These are phyloP conservation scores for Quercus robur DNA, from an alignment of 306 rosid genomes.

Conservation along the genomic window DNA sequence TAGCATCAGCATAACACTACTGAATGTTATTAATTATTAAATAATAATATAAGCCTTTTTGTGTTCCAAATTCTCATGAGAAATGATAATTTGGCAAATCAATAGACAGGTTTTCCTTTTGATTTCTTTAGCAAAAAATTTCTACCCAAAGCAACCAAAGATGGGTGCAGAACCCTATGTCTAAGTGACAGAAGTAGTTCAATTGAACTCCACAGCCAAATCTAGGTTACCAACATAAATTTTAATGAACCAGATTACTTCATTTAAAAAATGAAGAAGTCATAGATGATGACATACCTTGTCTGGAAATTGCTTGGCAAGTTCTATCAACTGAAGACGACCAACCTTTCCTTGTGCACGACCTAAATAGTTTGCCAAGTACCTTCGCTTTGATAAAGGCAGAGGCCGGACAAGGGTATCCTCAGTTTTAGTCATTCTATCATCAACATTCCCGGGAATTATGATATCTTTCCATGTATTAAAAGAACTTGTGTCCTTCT, in stretches of 20 bases:
- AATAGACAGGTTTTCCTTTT: not conserved
- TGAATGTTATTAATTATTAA: not conserved
- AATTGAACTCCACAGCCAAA: not conserved
- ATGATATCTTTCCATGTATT: constrained; percentile 98
- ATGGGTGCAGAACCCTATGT: not conserved
- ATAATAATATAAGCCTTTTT: not conserved
- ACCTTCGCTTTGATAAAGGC: constrained; percentile 79
- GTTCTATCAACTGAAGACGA: constrained; percentile 79
- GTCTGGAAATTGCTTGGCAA: constrained; percentile 72
- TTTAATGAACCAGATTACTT: constrained; percentile 1
- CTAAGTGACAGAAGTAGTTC: not conserved
- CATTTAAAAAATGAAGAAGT: constrained; percentile 10
- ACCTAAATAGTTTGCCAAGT: constrained; percentile 87
- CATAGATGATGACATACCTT: constrained; percentile 52
- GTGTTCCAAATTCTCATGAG: not conserved
- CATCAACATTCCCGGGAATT: constrained; percentile 94
- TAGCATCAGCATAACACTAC: not conserved
- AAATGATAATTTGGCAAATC: not conserved
- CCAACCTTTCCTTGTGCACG: constrained; percentile 96
- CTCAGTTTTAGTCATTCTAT: constrained; percentile 58
- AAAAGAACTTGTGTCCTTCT: constrained; percentile 83
- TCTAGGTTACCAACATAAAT: not conserved
- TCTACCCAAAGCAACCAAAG: not conserved
- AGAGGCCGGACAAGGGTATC: constrained; percentile 55
- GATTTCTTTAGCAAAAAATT: not conserved